Conservation (phyloP, 345 rosid species). For the Turnera subulata region DNA sequence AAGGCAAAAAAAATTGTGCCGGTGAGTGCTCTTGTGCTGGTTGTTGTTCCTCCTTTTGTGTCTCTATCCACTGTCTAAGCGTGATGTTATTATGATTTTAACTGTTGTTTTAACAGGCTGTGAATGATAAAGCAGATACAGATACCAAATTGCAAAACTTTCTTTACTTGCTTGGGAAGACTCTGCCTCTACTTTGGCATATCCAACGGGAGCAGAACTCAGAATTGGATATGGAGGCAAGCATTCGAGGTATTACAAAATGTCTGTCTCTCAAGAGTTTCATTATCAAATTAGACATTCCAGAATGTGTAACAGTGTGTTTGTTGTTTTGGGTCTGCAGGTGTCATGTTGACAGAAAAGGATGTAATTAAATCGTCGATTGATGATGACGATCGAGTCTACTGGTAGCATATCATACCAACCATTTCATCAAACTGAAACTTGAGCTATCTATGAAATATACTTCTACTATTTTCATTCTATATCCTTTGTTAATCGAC, state of each 20-base stretch:
- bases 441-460: neutral
- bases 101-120: conserved; percentile 27
- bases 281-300: conserved; percentile 7
- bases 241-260: conserved; percentile 29
- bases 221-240: conserved; percentile 38
- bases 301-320: conserved; percentile 6
- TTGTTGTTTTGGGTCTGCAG: conserved; percentile 24
- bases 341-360: conserved; percentile 33
- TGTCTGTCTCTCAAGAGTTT: neutral
- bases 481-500: neutral
- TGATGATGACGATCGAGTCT: conserved; percentile 48
- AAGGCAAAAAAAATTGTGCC: conserved; percentile 26
- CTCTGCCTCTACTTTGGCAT: conserved; percentile 40
- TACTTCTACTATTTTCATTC: neutral
- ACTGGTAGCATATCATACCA: conserved; percentile 40
- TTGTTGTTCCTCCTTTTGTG: conserved; percentile 2
- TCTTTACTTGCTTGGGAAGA: conserved; percentile 39
- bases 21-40: conserved; percentile 24
- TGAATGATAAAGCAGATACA: conserved; percentile 25
- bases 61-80: neutral
- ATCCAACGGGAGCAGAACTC: conserved; percentile 43
- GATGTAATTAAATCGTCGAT: conserved; percentile 23
- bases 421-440: conserved; percentile 5
- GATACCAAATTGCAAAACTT: conserved; percentile 31
- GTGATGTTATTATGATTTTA: conserved; percentile 9